These are phyloP conservation scores for Geosmithia morbida DNA, from an alignment of 2,329 filamentous ascomycete genomes.

Conservation along the genomic window DNA sequence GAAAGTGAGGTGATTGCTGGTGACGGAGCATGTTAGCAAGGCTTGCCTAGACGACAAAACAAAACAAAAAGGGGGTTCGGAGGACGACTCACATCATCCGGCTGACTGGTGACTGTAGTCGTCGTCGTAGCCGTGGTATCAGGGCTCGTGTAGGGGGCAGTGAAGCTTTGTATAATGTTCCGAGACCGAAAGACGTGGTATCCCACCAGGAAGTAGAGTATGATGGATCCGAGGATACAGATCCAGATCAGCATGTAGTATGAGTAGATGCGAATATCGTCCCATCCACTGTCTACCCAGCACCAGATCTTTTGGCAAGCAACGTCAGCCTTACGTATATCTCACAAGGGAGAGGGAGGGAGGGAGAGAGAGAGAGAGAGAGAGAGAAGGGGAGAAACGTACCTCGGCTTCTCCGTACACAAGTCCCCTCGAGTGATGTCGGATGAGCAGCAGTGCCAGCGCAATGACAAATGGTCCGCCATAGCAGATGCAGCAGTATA, in stretches of 20 bases:
- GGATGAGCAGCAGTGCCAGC: conserved; percentile 47
- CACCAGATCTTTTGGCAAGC: conserved; percentile 41
- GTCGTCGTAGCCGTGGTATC: conserved; percentile 6
- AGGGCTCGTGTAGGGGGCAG: conserved; percentile 19
- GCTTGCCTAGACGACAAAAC: background rate
- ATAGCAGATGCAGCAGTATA: conserved; percentile 58
- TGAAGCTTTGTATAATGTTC: conserved; percentile 39
- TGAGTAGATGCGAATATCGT: conserved; percentile 41
- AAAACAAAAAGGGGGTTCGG: background rate
- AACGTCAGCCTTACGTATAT: background rate
- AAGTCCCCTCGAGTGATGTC: conserved; percentile 16
- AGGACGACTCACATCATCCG: conserved; percentile 8
- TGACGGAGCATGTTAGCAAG: background rate
- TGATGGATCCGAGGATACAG: conserved; percentile 37
- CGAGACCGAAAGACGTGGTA: conserved; percentile 45
- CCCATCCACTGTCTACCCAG: conserved; percentile 42
- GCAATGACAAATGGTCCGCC: conserved; percentile 56
- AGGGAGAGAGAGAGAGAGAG: background rate
- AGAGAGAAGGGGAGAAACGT: conserved; percentile 9
- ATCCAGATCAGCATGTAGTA: conserved; percentile 50
- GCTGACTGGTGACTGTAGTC: background rate
- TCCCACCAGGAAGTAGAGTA: conserved; percentile 42
- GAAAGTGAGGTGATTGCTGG: background rate
- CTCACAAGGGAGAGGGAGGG: background rate
- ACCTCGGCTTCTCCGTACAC: conserved; percentile 45